A percentile compares a stretch with the other conserved stretches of the same genome.
Evolutionary conservation across 2,329 filamentous ascomycete genomes (phyloP).

Genomic region (Tolypocladium amazonense): DNA sequence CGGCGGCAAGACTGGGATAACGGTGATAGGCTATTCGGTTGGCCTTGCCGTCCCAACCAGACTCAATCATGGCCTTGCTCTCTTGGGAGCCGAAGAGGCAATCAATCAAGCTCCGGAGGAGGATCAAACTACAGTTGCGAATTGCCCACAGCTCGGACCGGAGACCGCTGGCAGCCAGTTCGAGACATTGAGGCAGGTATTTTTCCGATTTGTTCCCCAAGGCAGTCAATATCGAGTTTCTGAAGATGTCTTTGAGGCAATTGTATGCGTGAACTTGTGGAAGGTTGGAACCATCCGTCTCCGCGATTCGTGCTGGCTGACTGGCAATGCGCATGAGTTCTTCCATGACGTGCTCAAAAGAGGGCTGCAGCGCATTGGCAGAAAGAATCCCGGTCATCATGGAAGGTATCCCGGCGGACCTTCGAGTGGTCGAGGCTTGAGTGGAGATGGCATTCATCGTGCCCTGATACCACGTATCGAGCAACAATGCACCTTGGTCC

Average conservation of each 20-base stretch:
- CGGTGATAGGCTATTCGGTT: constrained; percentile 59
- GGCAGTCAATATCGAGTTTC: constrained; percentile 64
- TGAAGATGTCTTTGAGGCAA: constrained; percentile 85
- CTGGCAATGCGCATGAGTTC: constrained; percentile 51
- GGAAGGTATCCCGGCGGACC: constrained; percentile 86
- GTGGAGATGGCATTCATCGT: constrained; percentile 60
- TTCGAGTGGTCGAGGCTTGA: constrained; percentile 72
- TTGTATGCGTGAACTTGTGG: constrained; percentile 94
- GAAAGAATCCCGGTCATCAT: constrained; percentile 73
- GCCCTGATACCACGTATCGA: constrained; percentile 62
- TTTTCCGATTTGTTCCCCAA: constrained; percentile 63
- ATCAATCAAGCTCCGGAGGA: constrained; percentile 78
- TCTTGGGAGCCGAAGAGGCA: constrained; percentile 66
- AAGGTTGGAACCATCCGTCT: constrained; percentile 55
- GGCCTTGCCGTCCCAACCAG: constrained; percentile 53
- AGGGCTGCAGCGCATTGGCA: constrained; percentile 46
- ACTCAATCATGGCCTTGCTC: constrained; percentile 51
- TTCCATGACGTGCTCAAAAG: constrained; percentile 54
- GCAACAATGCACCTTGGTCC: constrained; percentile 30
- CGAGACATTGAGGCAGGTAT: constrained; percentile 62
- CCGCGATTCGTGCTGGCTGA: constrained; percentile 38
- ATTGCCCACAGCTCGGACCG: constrained; percentile 85
- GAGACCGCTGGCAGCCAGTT: constrained; percentile 70
- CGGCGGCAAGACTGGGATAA: constrained; percentile 52
- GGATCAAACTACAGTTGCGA: constrained; percentile 82